A percentile compares a stretch with the other conserved stretches of the same genome.
These are phyloP conservation scores for Cryphonectria naterciae DNA, from an alignment of 2,329 filamentous ascomycete genomes.

Conservation along the genomic window DNA sequence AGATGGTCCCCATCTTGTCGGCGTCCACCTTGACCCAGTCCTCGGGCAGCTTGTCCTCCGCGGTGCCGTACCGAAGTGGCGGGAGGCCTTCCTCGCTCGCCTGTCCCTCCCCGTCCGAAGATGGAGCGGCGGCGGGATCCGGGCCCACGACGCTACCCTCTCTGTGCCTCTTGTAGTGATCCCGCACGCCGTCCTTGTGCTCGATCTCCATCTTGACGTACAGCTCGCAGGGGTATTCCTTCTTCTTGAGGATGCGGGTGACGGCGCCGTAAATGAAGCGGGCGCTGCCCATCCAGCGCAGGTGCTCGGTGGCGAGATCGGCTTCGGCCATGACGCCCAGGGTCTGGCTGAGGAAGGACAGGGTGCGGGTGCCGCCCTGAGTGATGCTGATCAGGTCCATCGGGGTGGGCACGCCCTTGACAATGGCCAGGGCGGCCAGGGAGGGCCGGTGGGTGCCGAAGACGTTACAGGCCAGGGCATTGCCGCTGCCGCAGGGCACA, in stretches of 20 bases:
- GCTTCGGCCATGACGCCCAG: conserved; percentile 88
- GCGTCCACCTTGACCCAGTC: conserved; percentile 77
- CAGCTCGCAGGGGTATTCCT: conserved; percentile 85
- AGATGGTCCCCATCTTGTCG: conserved; percentile 87
- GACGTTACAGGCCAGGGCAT: conserved; percentile 89
- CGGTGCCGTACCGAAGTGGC: conserved; percentile 75
- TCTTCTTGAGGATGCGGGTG: conserved; percentile 74
- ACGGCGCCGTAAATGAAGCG: conserved; percentile 87
- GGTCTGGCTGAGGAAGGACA: conserved; percentile 90
- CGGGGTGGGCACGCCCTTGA: conserved; percentile 85
- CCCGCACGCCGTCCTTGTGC: conserved; percentile 73
- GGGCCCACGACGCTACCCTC: conserved; percentile 22
- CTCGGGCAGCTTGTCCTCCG: conserved; percentile 74
- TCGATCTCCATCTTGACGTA: conserved; percentile 81
- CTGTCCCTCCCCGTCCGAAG: conserved; percentile 23
- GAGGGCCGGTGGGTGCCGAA: conserved; percentile 79
- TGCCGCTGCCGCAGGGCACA: conserved; percentile 90
- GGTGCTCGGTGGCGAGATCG: conserved; percentile 85
- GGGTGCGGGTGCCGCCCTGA: conserved; percentile 71
- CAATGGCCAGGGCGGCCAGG: conserved; percentile 77
- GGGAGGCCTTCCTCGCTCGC: conserved; percentile 61
- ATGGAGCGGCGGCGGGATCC: conserved; percentile 17
- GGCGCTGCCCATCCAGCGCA: conserved; percentile 89
- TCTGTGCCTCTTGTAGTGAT: conserved; percentile 65
- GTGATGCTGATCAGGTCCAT: conserved; percentile 88